Evolutionary conservation across 75 land plant species (phyloP), one percentile per base, ranked within the genome.

Genomic region (Pinus taeda): DNA sequence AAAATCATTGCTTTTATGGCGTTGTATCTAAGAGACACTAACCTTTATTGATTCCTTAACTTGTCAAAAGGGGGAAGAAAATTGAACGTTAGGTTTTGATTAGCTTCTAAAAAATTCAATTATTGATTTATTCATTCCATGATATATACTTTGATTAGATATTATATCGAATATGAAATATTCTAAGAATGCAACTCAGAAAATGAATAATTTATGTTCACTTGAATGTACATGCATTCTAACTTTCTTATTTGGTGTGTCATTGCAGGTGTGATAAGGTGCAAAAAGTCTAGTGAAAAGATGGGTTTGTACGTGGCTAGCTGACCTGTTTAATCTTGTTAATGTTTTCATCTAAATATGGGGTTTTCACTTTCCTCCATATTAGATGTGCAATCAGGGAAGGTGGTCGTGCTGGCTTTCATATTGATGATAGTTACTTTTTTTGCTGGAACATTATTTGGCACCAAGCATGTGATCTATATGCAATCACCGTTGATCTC

Each of bases 361-460:
- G 69, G 71, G 8, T 60, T 66, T 60, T 65, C 66, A 55, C 42
- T 89, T 79, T 83, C 81, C 14, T 12, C 78, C 59, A 79, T 77
- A 14, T 81, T 86, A n/a, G 86, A 85, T 85, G 81, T 74, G 57
- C 80, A 81, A 59, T 67, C 89, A 6, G 82, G 84, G 49, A 81
- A 81, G 80, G 59, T 84, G 73, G 75, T 85, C 36, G 42, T 92
- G 75, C 65, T 77, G 8, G 79, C 76, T 14, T 79, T 89, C 37
- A 58, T 86, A 2, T 26, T 92, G n/a, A 83, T 89, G 83, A 72
- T 84, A 12, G 87, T 79, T 12, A 85, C 91, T 30, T 92, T 92
- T 85, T 92, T 89, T 78, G 45, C 77, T 17, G 94, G 94, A 12
- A 89, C 88, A 20, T 85, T 92, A 57, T 89, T 87, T 78, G 90